Evolutionary conservation across 176 grass and related monocot genomes (phyloP).

Genomic region (Poa annua): DNA sequence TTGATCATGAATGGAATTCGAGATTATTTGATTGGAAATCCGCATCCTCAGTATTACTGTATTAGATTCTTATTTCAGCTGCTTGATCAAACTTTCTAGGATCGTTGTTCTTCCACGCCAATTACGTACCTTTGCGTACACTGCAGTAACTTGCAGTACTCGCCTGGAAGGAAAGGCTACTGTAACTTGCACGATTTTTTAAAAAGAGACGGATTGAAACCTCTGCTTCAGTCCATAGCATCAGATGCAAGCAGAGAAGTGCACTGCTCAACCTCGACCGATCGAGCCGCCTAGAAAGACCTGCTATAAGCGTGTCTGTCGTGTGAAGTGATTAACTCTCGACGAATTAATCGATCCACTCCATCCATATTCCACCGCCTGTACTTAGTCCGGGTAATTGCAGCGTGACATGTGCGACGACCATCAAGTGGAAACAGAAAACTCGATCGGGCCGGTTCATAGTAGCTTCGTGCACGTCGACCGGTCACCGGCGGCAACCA

Average conservation of each 20-base stretch:
- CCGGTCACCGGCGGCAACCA: constrained; percentile 53
- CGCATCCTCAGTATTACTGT: not conserved
- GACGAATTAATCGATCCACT: constrained; percentile 25
- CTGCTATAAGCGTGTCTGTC: not conserved
- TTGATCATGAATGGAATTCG: constrained; percentile 33
- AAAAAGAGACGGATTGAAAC: not conserved
- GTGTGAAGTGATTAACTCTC: not conserved
- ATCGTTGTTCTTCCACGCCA: not conserved
- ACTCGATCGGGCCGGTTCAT: constrained; percentile 16
- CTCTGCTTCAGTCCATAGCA: not conserved
- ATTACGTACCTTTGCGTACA: constrained; percentile 39
- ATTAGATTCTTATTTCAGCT: not conserved
- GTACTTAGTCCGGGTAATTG: constrained; percentile 2
- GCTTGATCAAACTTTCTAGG: not conserved
- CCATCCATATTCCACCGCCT: not conserved
- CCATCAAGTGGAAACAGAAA: constrained; percentile 41
- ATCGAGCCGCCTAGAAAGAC: not conserved
- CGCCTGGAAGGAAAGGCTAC: not conserved
- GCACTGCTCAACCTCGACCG: not conserved
- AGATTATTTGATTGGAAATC: constrained; percentile 14
- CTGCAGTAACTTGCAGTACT: not conserved
- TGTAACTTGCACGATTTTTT: not conserved
- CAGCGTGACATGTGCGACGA: constrained; percentile 7
- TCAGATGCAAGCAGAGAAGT: constrained; percentile 24
- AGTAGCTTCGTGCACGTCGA: constrained; percentile 46